These are phyloP conservation scores for Chalciporus piperatoides DNA, from an alignment of 1,284 basidiomycete genomes.

Conservation along the genomic window DNA sequence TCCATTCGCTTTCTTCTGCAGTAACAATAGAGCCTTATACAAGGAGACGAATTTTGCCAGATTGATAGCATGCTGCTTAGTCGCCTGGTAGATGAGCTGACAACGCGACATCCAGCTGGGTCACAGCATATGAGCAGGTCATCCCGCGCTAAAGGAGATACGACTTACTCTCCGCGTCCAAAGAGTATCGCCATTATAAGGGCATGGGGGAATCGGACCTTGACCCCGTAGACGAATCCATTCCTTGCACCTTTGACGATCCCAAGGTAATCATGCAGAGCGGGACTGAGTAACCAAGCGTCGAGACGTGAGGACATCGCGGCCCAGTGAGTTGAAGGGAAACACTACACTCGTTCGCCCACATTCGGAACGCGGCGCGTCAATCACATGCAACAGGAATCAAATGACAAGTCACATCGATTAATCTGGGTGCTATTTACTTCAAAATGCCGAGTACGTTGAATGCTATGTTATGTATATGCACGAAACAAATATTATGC, in stretches of 20 bases:
- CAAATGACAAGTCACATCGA: neutral
- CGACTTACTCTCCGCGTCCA: constrained; percentile 77
- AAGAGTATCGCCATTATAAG: constrained; percentile 98
- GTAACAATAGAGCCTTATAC: constrained; percentile 84
- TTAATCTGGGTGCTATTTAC: neutral
- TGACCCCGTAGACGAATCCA: constrained; percentile 88
- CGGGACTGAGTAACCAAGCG: constrained; percentile 55
- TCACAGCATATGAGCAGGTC: constrained; percentile 12
- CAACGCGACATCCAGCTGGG: constrained; percentile 67
- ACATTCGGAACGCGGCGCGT: neutral
- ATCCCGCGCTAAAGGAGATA: neutral
- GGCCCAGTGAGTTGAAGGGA: neutral
- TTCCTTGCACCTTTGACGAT: constrained; percentile 95
- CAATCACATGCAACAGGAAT: constrained; percentile 29
- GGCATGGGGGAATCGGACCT: constrained; percentile 98
- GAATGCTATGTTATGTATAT: constrained; percentile 3
- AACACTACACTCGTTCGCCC: neutral
- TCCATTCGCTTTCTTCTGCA: constrained; percentile 77
- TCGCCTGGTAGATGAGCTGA: constrained; percentile 78
- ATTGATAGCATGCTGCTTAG: constrained; percentile 84
- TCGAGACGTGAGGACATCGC: constrained; percentile 34
- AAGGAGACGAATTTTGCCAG: constrained; percentile 92
- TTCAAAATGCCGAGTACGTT: neutral
- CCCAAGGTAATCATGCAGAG: constrained; percentile 85
- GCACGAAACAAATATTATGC: constrained; percentile 4